A percentile compares a stretch with the other conserved stretches of the same genome.
phyloP scores from a whole-genome alignment of 768 basidiomycete species.

The Kwoniella heveanensis region DNA sequence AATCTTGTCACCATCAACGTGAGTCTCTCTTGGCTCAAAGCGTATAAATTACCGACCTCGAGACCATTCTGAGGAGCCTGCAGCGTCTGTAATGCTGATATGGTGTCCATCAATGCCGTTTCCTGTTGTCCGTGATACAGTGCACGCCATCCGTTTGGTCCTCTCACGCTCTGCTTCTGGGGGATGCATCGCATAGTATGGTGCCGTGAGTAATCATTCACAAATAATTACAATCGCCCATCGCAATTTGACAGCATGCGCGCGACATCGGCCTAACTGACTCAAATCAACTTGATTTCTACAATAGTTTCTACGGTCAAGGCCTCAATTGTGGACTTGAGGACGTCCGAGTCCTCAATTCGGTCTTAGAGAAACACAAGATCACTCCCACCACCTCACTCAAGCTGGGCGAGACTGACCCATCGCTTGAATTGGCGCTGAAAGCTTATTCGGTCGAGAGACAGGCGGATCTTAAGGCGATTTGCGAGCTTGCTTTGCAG shows the following conservation, averaged over 20 bases:
- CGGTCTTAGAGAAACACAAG: slow-evolving; percentile 70
- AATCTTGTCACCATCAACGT: slow-evolving; percentile 92
- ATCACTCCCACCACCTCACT: slow-evolving; percentile 62
- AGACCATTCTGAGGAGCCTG: too few relatives aligned
- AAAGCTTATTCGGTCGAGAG: slow-evolving; percentile 76
- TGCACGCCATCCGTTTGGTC: slow-evolving; percentile 40
- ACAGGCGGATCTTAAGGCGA: slow-evolving; percentile 85
- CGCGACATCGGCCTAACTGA: too few relatives aligned
- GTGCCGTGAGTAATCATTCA: slow-evolving; percentile 63
- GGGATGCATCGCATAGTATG: slow-evolving; percentile 97
- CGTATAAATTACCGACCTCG: too few relatives aligned
- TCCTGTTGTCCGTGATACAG: slow-evolving; percentile 20
- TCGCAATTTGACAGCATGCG: too few relatives aligned
- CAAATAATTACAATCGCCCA: too few relatives aligned
- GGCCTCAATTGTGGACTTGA: slow-evolving; percentile 97
- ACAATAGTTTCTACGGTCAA: slow-evolving; percentile 63
- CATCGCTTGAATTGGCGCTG: slow-evolving; percentile 64
- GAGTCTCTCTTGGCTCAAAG: slow-evolving; percentile 49
- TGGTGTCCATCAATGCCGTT: slow-evolving; percentile 88
- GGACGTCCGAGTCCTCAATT: slow-evolving; percentile 86
- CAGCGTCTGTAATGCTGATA: too few relatives aligned
- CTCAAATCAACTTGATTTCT: too few relatives aligned
- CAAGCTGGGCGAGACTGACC: slow-evolving; percentile 49
- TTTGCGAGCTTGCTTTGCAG: slow-evolving; percentile 87
- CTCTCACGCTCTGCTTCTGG: slow-evolving; percentile 67